Evolutionary conservation across 129 eudicot species (phyloP).

Genomic region (Centaurea solstitialis): DNA sequence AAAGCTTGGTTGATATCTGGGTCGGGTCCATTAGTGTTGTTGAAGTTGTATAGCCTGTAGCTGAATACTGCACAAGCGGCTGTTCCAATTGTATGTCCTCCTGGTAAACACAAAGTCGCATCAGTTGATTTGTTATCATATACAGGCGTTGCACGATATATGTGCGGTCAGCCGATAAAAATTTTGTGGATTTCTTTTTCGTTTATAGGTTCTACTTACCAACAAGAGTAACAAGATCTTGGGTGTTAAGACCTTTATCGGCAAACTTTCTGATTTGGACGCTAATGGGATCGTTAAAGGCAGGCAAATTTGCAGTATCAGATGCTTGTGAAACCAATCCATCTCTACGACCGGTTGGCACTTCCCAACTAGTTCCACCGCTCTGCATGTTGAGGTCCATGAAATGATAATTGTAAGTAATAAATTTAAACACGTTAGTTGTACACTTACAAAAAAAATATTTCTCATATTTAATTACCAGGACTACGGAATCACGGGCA

Average conservation of each 20-base stretch:
- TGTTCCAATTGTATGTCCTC: slow-evolving; percentile 80
- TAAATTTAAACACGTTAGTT: not conserved
- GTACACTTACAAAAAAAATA: not conserved
- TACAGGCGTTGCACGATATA: too few species aligned
- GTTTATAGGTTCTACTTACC: slow-evolving; percentile 49
- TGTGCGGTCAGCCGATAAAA: too few species aligned
- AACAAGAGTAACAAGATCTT: slow-evolving; percentile 77
- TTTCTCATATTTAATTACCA: slow-evolving; percentile 41
- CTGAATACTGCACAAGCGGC: slow-evolving; percentile 58
- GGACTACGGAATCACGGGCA: slow-evolving; percentile 61
- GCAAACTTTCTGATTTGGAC: slow-evolving; percentile 49
- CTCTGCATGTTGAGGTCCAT: slow-evolving; percentile 43
- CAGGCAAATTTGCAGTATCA: slow-evolving; percentile 58
- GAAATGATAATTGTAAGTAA: not conserved
- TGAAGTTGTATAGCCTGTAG: slow-evolving; percentile 72
- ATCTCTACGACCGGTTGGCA: slow-evolving; percentile 70
- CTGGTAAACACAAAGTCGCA: too few species aligned
- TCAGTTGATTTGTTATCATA: too few species aligned
- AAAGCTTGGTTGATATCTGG: slow-evolving; percentile 50
- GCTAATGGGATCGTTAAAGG: slow-evolving; percentile 40
- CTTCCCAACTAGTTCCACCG: slow-evolving; percentile 51
- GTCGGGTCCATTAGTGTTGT: slow-evolving; percentile 45
- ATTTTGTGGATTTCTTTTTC: too few species aligned
- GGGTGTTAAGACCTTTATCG: slow-evolving; percentile 47
- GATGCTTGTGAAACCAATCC: slow-evolving; percentile 67